Conservation (phyloP, 495 filamentous ascomycete genomes). For the Penicillium lividum region DNA sequence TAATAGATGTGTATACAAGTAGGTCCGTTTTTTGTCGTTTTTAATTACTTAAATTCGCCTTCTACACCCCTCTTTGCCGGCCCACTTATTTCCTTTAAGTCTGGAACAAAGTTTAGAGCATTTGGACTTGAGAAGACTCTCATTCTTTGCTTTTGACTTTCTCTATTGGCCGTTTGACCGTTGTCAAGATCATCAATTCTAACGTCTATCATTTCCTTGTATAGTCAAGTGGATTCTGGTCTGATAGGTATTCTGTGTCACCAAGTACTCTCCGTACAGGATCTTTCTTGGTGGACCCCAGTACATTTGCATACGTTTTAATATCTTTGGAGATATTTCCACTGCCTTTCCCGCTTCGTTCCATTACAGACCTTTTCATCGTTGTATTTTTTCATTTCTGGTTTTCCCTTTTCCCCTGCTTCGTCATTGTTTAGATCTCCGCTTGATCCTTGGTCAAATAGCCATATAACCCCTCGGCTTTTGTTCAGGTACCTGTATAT, state of each 20-base stretch:
- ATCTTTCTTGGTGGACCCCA: constrained; percentile 25
- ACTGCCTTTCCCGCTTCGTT: not conserved
- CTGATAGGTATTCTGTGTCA: not conserved
- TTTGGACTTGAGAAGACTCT: not conserved
- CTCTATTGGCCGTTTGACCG: constrained; percentile 16
- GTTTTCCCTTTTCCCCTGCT: constrained; percentile 9
- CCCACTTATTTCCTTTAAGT: constrained; percentile 1
- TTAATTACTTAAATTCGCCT: not conserved
- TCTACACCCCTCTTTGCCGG: constrained; percentile 3
- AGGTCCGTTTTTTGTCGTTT: too few relatives aligned
- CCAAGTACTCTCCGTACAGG: not conserved
- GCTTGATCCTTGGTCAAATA: constrained; percentile 16
- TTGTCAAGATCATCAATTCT: constrained; percentile 19
- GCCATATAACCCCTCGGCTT: constrained; percentile 9
- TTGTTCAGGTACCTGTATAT: constrained; percentile 15
- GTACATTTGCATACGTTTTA: not conserved
- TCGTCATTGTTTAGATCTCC: constrained; percentile 19
- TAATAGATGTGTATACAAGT: too few relatives aligned
- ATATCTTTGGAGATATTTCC: not conserved
- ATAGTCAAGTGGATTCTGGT: not conserved
- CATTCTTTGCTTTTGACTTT: not conserved
- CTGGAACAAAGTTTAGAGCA: constrained; percentile 1
- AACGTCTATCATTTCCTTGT: constrained; percentile 8
- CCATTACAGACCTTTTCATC: not conserved
- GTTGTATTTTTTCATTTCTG: constrained; percentile 1